Base-by-base conservation (phyloP, 1,284 basidiomycete genomes). In the Cryptococcus maquisensis region DNA sequence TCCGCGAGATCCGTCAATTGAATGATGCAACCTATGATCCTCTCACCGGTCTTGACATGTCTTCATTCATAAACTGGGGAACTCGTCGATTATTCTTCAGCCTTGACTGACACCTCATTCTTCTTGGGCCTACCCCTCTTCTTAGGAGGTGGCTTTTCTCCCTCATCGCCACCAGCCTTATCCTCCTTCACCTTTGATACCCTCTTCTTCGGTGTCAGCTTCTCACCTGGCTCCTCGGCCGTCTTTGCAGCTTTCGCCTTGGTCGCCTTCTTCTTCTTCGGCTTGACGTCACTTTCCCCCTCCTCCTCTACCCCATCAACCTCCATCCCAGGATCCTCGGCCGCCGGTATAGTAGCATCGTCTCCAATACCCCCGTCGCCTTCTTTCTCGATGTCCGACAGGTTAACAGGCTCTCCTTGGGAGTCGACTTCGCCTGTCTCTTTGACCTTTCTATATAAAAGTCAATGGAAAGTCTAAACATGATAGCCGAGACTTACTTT, bases 361-460 rank as follows among this genome's bases (percentile, higher is more conserved):
- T 73, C 63, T n/a, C 70, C 65, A 12, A 67, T 26, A 8, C 54
- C 64, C 10, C 62, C 64, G 63, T 68, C 64, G 59, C 75, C 59
- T 62, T 66, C 63, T 68, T 78, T 68, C 66, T 75, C 59, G 57
- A 73, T 55, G 66, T 77, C 44, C 60, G 66, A 28, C 13, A 71
- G 44, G 37, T 72, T 66, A 6, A 77, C 64, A 0, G 77, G 75
- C 40, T 73, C 70, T 13, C 76, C 76, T 45, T 76, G 74, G 39
- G 75, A 73, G 47, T 79, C 75, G 15, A 73, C 66, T 3, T 69
- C 74, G 0, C 77, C 77, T 0, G 78, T 78, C 18, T 77, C 75
- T 15, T 79, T 71, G n/a, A 56, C 56, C 49, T 71, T 71, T 57
- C 65, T 65, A 42, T 47, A 9, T 10, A 23, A 37, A 15, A n/a